phyloP scores from a whole-genome alignment of 2,329 filamentous ascomycete species.

The Aspergillus latus region DNA sequence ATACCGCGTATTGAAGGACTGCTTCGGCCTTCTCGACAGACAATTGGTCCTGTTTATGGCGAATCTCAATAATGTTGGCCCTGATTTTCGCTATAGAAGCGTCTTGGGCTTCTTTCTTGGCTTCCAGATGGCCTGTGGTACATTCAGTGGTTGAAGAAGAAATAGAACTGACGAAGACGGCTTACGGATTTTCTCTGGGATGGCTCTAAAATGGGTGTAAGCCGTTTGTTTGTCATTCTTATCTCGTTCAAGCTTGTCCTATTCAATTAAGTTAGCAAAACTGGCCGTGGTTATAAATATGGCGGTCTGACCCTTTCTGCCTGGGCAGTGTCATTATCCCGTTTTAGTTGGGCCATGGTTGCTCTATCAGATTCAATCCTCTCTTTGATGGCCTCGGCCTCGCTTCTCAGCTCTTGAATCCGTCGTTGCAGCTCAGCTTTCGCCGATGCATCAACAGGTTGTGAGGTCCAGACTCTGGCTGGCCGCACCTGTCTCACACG shows the following conservation, averaged over 20 bases:
- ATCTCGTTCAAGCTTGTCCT: conserved; percentile 49
- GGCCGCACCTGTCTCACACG: conserved; percentile 59
- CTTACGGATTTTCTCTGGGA: conserved; percentile 72
- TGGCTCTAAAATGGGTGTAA: conserved; percentile 61
- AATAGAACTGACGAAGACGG: conserved; percentile 23
- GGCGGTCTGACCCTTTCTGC: conserved; percentile 45
- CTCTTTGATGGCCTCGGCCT: conserved; percentile 38
- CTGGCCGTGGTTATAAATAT: background rate
- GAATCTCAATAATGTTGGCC: conserved; percentile 52
- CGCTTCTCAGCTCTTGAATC: conserved; percentile 43
- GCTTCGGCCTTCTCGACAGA: conserved; percentile 58
- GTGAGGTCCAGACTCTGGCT: conserved; percentile 73
- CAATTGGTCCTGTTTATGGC: conserved; percentile 56
- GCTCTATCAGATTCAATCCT: conserved; percentile 33
- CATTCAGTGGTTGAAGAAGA: conserved; percentile 22
- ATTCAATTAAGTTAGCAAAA: background rate
- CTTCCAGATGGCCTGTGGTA: conserved; percentile 46
- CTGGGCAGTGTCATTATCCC: conserved; percentile 25
- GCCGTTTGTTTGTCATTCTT: conserved; percentile 69
- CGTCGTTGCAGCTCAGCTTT: conserved; percentile 62
- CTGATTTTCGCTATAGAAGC: conserved; percentile 44
- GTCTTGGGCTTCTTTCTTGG: conserved; percentile 45
- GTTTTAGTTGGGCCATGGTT: conserved; percentile 23
- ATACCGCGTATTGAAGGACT: conserved; percentile 57
- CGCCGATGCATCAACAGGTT: conserved; percentile 63